Evolutionary conservation across 768 basidiomycete genomes (phyloP).

Genomic region (Lentinula boryana): DNA sequence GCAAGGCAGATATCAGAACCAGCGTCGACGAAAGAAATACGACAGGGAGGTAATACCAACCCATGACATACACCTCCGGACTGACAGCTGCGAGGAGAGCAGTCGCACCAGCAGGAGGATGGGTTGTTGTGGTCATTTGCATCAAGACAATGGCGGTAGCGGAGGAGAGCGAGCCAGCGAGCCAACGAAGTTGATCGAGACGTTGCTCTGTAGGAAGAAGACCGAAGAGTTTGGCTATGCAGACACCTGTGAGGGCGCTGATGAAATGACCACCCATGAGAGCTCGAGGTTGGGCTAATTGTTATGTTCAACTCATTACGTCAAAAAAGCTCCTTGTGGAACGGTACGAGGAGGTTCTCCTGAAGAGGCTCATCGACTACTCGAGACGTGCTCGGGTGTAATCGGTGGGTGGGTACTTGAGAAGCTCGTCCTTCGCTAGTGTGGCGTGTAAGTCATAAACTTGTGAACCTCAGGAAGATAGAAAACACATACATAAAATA

Average conservation of each 20-base stretch:
- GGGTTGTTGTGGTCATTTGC: slow-evolving; percentile 40
- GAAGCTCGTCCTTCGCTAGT: no score
- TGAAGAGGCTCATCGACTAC: no score
- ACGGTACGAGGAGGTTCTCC: no score
- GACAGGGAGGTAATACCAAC: slow-evolving; percentile 50
- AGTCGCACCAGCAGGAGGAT: slow-evolving; percentile 41
- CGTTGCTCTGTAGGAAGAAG: slow-evolving; percentile 35
- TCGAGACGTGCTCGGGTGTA: no score
- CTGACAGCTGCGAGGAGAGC: slow-evolving; percentile 43
- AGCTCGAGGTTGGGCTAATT: slow-evolving; percentile 45
- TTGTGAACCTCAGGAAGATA: no score
- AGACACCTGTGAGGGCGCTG: slow-evolving; percentile 41
- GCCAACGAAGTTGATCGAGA: slow-evolving; percentile 41
- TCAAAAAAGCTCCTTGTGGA: no score
- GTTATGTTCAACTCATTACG: no score
- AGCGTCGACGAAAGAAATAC: slow-evolving; percentile 42
- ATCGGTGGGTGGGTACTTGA: no score
- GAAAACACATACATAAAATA: no score
- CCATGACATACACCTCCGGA: slow-evolving; percentile 32
- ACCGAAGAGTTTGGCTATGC: slow-evolving; percentile 45
- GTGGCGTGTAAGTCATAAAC: no score
- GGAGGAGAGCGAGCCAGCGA: slow-evolving; percentile 40
- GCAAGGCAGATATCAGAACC: slow-evolving; percentile 36
- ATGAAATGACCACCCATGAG: slow-evolving; percentile 48
- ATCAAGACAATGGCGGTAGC: slow-evolving; percentile 34